Evolutionary conservation across 73 alveolate species (phyloP).

Genomic region (Paramecium octaurelia): DNA sequence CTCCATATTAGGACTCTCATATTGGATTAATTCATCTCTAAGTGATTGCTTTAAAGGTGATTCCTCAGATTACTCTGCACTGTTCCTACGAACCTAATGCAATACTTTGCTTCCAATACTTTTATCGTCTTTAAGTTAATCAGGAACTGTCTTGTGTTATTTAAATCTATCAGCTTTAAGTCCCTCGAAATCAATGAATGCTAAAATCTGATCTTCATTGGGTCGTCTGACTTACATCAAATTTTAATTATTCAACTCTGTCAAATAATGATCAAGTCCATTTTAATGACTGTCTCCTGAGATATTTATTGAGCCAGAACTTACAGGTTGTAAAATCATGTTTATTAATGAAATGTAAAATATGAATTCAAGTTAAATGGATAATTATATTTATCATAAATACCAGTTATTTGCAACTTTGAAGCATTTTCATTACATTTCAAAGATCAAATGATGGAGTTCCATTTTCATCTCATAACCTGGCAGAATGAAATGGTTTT

Average conservation of each 20-base stretch:
- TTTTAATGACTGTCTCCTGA: not conserved
- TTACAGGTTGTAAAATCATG: not conserved
- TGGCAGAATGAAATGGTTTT: not conserved
- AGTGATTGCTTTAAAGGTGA: not conserved
- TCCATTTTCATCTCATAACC: not conserved
- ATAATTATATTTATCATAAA: not conserved
- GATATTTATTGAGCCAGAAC: not conserved
- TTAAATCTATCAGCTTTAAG: not conserved
- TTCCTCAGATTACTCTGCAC: not conserved
- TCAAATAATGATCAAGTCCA: conserved; percentile 19
- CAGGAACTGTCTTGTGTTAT: not conserved
- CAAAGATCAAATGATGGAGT: not conserved
- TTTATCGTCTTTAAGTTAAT: not conserved
- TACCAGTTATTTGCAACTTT: not conserved
- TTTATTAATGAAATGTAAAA: not conserved
- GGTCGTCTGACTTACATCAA: conserved; percentile 30
- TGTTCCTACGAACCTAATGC: not conserved
- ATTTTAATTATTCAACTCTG: conserved; percentile 9
- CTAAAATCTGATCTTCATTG: conserved; percentile 22
- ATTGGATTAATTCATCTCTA: not conserved
- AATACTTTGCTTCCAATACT: not conserved
- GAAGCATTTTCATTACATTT: not conserved
- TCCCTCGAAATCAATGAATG: not conserved
- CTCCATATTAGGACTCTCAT: not conserved
- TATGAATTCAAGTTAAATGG: not conserved